Evolutionary conservation across 495 filamentous ascomycete species (phyloP).

Genomic region (Aspergillus baeticus): DNA sequence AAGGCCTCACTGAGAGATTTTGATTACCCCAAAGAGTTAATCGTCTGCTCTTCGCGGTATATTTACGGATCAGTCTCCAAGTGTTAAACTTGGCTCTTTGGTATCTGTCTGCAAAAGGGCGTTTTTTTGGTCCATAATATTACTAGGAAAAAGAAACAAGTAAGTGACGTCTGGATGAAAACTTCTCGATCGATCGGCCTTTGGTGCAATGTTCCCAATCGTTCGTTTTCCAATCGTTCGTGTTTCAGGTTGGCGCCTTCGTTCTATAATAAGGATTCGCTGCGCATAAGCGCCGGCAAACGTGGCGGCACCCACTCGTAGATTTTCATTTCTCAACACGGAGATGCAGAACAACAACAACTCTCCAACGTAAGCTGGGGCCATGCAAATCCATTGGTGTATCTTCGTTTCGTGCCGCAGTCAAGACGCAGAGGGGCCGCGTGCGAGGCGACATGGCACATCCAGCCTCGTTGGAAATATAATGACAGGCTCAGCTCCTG

Average conservation of each 20-base stretch:
- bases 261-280: constrained; percentile 2
- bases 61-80: neutral
- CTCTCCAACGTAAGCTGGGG: neutral
- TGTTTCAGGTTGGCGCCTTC: constrained; percentile 3
- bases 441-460: neutral
- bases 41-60: neutral
- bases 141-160: constrained; percentile 7
- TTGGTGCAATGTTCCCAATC: neutral
- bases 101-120: constrained; percentile 7
- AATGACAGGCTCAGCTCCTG: neutral
- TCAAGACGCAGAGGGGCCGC: neutral
- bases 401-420: neutral
- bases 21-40: constrained; percentile 6
- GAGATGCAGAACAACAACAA: neutral
- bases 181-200: neutral
- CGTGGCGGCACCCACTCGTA: constrained; percentile 8
- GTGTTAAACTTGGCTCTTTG: neutral
- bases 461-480: constrained; percentile 1
- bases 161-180: neutral
- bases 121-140: constrained; percentile 6
- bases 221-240: neutral
- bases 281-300: constrained; percentile 12
- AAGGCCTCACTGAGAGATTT: neutral
- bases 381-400: neutral
- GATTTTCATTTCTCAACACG: neutral